phyloP scores from a whole-genome alignment of 1,284 basidiomycete species.

The Puccinia horiana region DNA sequence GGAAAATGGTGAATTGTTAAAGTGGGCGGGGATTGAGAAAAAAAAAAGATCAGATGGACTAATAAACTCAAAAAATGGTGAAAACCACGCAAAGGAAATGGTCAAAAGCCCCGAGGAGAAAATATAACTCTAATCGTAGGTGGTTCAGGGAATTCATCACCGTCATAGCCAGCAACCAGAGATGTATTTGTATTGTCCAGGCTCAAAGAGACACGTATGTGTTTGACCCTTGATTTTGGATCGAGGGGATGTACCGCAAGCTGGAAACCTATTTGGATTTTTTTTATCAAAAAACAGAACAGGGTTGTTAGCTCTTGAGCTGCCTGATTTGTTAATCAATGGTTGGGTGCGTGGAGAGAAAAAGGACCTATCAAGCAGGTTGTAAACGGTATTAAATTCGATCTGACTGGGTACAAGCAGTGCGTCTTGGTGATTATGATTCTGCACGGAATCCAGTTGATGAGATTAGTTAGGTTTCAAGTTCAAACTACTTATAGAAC shows the following conservation, averaged over 20 bases:
- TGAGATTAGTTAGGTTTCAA: background rate
- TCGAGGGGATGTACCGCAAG: background rate
- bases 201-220: background rate
- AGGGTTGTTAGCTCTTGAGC: background rate
- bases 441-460: background rate
- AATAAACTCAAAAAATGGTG: background rate
- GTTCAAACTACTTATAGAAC: background rate
- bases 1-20: too few relatives aligned
- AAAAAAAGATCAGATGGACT: background rate
- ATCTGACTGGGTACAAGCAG: background rate
- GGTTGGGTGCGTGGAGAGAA: background rate
- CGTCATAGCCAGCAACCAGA: too few relatives aligned
- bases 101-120: background rate
- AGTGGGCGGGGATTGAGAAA: background rate
- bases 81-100: background rate
- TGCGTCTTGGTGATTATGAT: background rate
- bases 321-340: background rate
- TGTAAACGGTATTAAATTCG: background rate
- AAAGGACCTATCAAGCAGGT: conserved; percentile 1
- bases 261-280: background rate
- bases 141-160: background rate
- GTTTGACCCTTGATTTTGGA: conserved; percentile 16
- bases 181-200: too few relatives aligned
- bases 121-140: background rate
- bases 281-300: background rate